Evolutionary conservation across 495 filamentous ascomycete species (phyloP).

Genomic region (Talaromyces ruber): DNA sequence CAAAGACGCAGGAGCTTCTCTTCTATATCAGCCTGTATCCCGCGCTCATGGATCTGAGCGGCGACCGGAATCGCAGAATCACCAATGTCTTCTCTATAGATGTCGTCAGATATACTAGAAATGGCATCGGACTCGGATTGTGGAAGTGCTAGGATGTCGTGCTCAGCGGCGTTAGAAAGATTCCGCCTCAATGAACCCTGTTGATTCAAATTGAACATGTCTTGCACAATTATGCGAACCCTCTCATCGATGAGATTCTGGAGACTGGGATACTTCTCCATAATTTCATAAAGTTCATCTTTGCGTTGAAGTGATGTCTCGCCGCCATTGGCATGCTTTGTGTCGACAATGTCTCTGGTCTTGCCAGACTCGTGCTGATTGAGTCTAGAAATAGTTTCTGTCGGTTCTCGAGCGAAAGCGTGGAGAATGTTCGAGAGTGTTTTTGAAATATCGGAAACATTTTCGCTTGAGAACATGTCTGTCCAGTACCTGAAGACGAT

Average conservation of each 20-base stretch:
- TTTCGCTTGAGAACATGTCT: constrained; percentile 30
- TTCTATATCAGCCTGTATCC: constrained; percentile 18
- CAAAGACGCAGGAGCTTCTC: constrained; percentile 36
- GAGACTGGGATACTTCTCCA: constrained; percentile 19
- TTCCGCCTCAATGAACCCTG: neutral
- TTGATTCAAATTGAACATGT: constrained; percentile 19
- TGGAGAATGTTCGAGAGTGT: constrained; percentile 11
- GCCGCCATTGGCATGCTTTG: neutral
- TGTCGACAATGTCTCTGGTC: neutral
- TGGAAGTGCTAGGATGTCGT: neutral
- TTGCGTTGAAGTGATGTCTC: constrained; percentile 10
- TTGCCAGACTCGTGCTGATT: constrained; percentile 1
- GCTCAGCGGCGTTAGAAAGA: neutral
- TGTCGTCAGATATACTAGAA: constrained; percentile 2
- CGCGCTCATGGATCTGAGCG: constrained; percentile 5
- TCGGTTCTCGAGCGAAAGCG: constrained; percentile 8
- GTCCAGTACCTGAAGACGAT: constrained; percentile 42
- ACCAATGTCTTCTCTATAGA: neutral
- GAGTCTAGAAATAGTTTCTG: constrained; percentile 9
- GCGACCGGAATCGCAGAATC: constrained; percentile 1
- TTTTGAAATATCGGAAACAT: constrained; percentile 18
- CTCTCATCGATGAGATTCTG: constrained; percentile 32
- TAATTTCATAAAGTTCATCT: constrained; percentile 5
- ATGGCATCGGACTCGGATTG: constrained; percentile 4
- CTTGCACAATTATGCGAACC: constrained; percentile 29